These are phyloP conservation scores for Fusarium sp. DNA, from an alignment of 2,329 filamentous ascomycete species.

Conservation along the genomic window DNA sequence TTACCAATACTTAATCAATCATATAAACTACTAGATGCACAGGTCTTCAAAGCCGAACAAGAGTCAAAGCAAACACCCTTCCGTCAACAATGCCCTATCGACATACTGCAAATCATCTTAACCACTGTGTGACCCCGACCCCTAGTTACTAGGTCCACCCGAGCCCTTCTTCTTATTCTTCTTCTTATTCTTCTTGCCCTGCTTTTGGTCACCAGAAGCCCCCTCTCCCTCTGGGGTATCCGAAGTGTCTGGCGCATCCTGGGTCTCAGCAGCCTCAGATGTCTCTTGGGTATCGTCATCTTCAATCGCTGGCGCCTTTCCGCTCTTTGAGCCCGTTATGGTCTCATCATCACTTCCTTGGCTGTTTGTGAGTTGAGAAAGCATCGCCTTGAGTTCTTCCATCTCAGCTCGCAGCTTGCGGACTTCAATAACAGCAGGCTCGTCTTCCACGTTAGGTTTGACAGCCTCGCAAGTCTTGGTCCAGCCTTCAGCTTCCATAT, in stretches of 20 bases:
- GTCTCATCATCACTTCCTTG: conserved; percentile 17
- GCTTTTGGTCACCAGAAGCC: conserved; percentile 32
- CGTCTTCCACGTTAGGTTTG: conserved; percentile 84
- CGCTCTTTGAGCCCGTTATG: conserved; percentile 1
- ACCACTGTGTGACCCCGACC: not conserved
- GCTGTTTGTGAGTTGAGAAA: conserved; percentile 52
- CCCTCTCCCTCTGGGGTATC: conserved; percentile 30
- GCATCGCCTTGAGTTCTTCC: conserved; percentile 64
- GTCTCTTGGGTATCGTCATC: conserved; percentile 13
- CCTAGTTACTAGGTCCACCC: conserved; percentile 29
- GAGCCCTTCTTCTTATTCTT: conserved; percentile 46
- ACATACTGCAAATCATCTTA: not conserved
- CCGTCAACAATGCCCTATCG: not conserved
- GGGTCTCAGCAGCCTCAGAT: conserved; percentile 28
- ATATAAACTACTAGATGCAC: not conserved
- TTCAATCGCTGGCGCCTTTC: conserved; percentile 17
- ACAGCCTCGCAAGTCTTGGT: conserved; percentile 79
- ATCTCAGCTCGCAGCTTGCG: conserved; percentile 69
- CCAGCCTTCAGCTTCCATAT: conserved; percentile 90
- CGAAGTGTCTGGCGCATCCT: conserved; percentile 22
- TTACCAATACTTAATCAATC: not conserved
- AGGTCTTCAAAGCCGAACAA: not conserved
- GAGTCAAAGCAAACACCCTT: not conserved
- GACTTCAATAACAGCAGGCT: conserved; percentile 79
- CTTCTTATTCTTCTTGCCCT: conserved; percentile 43